A percentile compares a stretch with the other conserved stretches of the same genome.
These are phyloP conservation scores for Hydnomerulius pinastri DNA, from an alignment of 768 basidiomycete species.

Conservation along the genomic window DNA sequence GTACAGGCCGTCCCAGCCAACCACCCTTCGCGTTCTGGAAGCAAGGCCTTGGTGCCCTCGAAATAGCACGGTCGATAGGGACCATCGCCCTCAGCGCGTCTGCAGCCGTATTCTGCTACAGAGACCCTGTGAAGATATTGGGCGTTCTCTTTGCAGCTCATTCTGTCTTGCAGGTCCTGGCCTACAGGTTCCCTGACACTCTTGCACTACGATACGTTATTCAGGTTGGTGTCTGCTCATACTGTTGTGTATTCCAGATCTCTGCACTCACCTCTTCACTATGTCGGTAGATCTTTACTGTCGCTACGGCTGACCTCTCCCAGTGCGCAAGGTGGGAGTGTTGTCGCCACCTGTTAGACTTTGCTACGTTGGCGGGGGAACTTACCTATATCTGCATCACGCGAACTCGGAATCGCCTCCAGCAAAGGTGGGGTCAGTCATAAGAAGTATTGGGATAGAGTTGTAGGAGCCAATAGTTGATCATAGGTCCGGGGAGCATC, in stretches of 20 bases:
- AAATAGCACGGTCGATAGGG: not conserved
- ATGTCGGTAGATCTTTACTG: conserved; percentile 5
- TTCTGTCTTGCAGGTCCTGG: not conserved
- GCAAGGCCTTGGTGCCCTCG: not conserved
- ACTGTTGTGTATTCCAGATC: not conserved
- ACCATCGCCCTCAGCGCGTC: conserved; percentile 2
- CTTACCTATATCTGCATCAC: not conserved
- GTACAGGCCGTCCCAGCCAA: not conserved
- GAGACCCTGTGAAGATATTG: not conserved
- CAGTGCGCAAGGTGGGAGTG: conserved; percentile 13
- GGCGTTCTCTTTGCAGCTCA: not conserved
- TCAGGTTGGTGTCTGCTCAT: conserved; percentile 8
- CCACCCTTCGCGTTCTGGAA: not conserved
- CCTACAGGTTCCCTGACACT: not conserved
- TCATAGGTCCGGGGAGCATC: too few relatives aligned
- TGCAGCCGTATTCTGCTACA: conserved; percentile 11
- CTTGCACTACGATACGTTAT: not conserved
- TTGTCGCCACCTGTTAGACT: not conserved
- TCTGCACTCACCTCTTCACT: not conserved
- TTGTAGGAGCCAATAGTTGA: too few relatives aligned
- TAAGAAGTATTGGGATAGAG: too few relatives aligned
- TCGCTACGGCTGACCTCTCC: not conserved
- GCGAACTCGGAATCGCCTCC: not conserved
- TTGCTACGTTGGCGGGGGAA: not conserved
- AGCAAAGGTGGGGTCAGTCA: too few relatives aligned